A percentile compares a stretch with the other conserved stretches of the same genome.
Evolutionary conservation across 2,329 filamentous ascomycete species (phyloP).

Genomic region (Colletotrichum filicis): DNA sequence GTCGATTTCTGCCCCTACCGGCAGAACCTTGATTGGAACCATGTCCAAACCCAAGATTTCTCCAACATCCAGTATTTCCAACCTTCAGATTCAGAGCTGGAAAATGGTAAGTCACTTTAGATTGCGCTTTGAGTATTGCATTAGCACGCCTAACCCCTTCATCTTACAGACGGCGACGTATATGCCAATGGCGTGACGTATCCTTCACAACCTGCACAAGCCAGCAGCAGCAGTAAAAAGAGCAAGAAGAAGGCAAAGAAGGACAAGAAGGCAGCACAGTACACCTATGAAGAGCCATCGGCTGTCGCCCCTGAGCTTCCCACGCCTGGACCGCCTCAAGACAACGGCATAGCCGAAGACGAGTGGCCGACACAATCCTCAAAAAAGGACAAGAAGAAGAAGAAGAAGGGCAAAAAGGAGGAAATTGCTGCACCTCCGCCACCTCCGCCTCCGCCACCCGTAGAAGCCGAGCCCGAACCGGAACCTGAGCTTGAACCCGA

Average conservation of each 20-base stretch:
- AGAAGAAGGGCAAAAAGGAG: slow-evolving; percentile 27
- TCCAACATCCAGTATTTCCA: slow-evolving; percentile 54
- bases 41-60: slow-evolving; percentile 55
- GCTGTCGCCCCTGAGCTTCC: background rate
- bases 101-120: slow-evolving; percentile 25
- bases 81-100: slow-evolving; percentile 50
- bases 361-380: slow-evolving; percentile 25
- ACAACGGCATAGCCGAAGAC: slow-evolving; percentile 17
- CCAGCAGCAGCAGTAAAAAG: slow-evolving; percentile 25
- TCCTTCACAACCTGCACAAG: slow-evolving; percentile 15
- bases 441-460: background rate
- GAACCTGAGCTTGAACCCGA: slow-evolving; percentile 13
- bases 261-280: slow-evolving; percentile 20
- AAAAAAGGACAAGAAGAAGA: slow-evolving; percentile 35
- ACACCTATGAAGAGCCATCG: slow-evolving; percentile 6
- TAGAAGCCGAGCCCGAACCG: slow-evolving; percentile 6
- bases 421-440: background rate
- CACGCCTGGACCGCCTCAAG: slow-evolving; percentile 12
- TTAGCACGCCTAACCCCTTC: background rate
- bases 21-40: slow-evolving; percentile 49
- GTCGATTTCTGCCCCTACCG: slow-evolving; percentile 53
- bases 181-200: slow-evolving; percentile 30
- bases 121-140: background rate
- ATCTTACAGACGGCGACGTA: slow-evolving; percentile 23
- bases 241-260: slow-evolving; percentile 38